These are phyloP conservation scores for Eucalyptus grandis DNA, from an alignment of 345 rosid species.

Conservation along the genomic window DNA sequence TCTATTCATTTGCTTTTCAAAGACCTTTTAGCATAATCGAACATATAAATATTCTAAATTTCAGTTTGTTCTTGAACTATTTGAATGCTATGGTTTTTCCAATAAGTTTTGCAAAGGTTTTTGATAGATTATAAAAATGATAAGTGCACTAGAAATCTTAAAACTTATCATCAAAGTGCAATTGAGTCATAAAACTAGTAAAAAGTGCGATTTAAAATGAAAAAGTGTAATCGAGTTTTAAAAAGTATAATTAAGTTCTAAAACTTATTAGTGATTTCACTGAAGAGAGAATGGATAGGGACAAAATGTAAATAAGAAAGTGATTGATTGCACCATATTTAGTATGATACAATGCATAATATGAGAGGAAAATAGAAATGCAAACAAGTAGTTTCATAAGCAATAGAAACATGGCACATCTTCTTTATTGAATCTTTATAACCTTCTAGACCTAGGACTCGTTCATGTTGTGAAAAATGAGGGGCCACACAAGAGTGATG, in stretches of 20 bases:
- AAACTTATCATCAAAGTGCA: too few relatives aligned
- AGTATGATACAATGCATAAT: neutral
- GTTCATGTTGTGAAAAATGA: neutral
- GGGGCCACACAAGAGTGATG: neutral
- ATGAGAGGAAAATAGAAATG: too few relatives aligned
- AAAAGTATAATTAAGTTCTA: too few relatives aligned
- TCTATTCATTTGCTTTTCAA: neutral
- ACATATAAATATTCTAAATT: too few relatives aligned
- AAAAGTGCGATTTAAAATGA: accelerated
- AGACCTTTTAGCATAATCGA: neutral
- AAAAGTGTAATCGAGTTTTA: too few relatives aligned
- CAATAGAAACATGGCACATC: neutral
- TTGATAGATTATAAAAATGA: too few relatives aligned
- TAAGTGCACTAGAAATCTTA: too few relatives aligned
- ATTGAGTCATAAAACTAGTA: too few relatives aligned
- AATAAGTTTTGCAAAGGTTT: too few relatives aligned
- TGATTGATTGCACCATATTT: neutral
- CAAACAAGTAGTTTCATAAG: neutral
- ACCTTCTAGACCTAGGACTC: neutral
- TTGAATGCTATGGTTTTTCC: too few relatives aligned
- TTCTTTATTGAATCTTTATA: neutral
- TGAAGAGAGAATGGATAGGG: neutral
- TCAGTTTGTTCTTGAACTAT: neutral
- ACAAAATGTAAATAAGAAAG: neutral
- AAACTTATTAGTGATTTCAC: too few relatives aligned